These are phyloP conservation scores for Xylaria grammica DNA, from an alignment of 495 filamentous ascomycete species.

Conservation along the genomic window DNA sequence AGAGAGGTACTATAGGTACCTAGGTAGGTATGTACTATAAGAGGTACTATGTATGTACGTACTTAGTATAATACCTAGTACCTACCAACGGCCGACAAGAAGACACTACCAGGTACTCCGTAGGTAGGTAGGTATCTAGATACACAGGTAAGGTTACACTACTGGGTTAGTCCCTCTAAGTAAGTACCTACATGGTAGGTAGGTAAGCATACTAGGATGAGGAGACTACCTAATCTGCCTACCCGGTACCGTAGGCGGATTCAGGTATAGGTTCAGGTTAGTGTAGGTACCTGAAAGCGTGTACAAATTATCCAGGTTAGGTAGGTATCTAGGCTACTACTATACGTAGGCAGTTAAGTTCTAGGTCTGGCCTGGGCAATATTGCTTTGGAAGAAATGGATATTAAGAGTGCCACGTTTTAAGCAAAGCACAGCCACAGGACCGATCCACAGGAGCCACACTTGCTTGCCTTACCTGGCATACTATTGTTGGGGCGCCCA, in stretches of 20 bases:
- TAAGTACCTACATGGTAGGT: background rate
- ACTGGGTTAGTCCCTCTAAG: too few relatives aligned
- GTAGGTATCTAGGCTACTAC: background rate
- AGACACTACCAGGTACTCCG: too few relatives aligned
- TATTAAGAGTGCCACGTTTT: background rate
- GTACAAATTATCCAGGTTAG: background rate
- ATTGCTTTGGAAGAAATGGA: background rate
- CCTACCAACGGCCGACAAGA: too few relatives aligned
- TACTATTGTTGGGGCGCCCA: slow-evolving; percentile 3
- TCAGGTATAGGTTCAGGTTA: background rate
- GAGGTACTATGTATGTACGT: background rate
- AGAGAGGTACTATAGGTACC: too few relatives aligned
- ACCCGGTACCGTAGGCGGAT: too few relatives aligned
- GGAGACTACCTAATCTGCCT: too few relatives aligned
- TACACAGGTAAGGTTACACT: too few relatives aligned
- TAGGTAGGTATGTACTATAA: too few relatives aligned
- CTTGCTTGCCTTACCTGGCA: background rate
- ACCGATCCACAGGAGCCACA: slow-evolving; percentile 17
- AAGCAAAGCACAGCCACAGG: slow-evolving; percentile 17
- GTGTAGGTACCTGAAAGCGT: background rate
- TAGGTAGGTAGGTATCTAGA: too few relatives aligned
- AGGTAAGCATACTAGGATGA: too few relatives aligned
- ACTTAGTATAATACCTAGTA: too few relatives aligned
- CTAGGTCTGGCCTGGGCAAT: too few relatives aligned
- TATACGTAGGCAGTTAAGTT: background rate